A percentile compares a stretch with the other conserved stretches of the same genome.
phyloP scores from a whole-genome alignment of 1,139 yeast species.

The Protomyces pachydermus region DNA sequence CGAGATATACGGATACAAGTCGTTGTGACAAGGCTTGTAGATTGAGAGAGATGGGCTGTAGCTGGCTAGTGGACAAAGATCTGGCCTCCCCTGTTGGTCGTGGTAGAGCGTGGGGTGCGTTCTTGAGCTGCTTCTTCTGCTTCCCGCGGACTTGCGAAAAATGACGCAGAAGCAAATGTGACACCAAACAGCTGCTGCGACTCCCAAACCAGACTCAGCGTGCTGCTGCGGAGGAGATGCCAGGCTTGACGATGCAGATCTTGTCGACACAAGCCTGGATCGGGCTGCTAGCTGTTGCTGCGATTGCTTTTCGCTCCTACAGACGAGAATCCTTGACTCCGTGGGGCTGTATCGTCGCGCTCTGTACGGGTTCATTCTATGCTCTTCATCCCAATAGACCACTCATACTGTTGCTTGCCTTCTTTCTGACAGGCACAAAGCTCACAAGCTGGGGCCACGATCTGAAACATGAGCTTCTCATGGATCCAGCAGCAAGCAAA shows the following conservation, averaged over 20 bases:
- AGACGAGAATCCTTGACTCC: constrained; percentile 42
- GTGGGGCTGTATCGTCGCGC: constrained; percentile 43
- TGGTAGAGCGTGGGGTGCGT: background rate
- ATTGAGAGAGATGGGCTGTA: background rate
- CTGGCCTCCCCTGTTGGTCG: too few relatives aligned
- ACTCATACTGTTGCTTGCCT: constrained; percentile 40
- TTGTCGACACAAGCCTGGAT: constrained; percentile 1
- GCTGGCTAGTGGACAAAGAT: background rate
- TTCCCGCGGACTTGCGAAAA: background rate
- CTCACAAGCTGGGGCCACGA: constrained; percentile 41
- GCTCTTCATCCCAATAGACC: constrained; percentile 42
- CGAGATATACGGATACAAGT: background rate
- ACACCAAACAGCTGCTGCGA: too few relatives aligned
- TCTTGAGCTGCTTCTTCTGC: background rate
- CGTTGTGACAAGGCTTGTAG: background rate
- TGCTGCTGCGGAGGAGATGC: too few relatives aligned
- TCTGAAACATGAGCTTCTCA: constrained; percentile 30
- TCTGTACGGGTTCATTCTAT: constrained; percentile 44
- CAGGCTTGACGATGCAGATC: background rate
- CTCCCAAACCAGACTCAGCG: too few relatives aligned
- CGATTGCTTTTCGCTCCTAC: constrained; percentile 17
- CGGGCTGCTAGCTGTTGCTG: constrained; percentile 14
- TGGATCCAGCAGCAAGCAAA: constrained; percentile 4
- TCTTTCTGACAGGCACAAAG: constrained; percentile 44
- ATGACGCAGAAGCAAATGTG: background rate